These are phyloP conservation scores for Avena sativa DNA, from an alignment of 176 grass and related monocot species.

Conservation along the genomic window DNA sequence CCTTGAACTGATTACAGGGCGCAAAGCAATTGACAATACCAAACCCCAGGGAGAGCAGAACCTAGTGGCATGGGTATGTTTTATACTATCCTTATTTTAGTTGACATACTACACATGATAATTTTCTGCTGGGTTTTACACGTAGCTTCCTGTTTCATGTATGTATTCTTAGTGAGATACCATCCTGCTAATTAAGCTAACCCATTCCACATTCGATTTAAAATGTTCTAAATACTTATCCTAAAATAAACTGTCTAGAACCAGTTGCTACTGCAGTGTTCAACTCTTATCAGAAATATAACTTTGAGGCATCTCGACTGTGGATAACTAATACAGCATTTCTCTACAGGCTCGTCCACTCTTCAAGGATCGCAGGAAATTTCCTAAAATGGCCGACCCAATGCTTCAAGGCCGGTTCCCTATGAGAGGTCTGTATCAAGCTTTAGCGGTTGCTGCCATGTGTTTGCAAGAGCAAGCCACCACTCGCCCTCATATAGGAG, in stretches of 20 bases:
- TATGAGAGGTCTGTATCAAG: slow-evolving; percentile 95
- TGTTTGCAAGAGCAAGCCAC: slow-evolving; percentile 98
- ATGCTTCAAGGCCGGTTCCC: slow-evolving; percentile 80
- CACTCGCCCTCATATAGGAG: slow-evolving; percentile 88
- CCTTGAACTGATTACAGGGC: slow-evolving; percentile 87
- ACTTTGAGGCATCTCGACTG: slow-evolving; percentile 18
- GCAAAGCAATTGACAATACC: slow-evolving; percentile 89
- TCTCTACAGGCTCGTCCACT: slow-evolving; percentile 90
- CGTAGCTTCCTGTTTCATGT: neutral
- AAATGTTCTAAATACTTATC: neutral
- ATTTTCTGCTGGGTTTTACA: neutral
- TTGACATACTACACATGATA: neutral
- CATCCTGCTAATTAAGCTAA: neutral
- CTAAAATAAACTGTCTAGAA: neutral
- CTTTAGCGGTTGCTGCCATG: slow-evolving; percentile 97
- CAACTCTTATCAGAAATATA: neutral
- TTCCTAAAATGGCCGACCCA: slow-evolving; percentile 96
- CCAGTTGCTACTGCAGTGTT: neutral
- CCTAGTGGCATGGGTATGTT: slow-evolving; percentile 89
- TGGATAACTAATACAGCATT: slow-evolving; percentile 33
- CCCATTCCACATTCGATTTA: neutral
- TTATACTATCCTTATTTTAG: slow-evolving; percentile 35
- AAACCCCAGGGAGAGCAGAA: slow-evolving; percentile 73
- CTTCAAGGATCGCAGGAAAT: slow-evolving; percentile 93
- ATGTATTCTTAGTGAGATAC: neutral